Percentiles rank a stretch among this genome's conserved stretches.
These are phyloP conservation scores for Plenodomus biglobosus DNA, from an alignment of 2,329 filamentous ascomycete species.

Conservation along the genomic window DNA sequence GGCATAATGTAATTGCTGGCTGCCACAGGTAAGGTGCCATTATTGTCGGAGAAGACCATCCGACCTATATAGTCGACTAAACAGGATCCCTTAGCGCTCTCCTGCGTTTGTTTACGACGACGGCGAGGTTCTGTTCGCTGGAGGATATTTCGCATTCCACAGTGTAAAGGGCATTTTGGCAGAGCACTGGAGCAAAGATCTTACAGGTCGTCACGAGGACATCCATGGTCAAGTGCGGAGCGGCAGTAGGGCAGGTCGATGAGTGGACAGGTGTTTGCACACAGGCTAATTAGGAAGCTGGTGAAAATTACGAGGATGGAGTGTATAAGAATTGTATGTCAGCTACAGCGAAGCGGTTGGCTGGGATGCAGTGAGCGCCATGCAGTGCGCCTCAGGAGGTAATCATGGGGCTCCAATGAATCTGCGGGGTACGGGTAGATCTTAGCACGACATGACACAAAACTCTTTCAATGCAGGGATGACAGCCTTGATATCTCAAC, in stretches of 20 bases:
- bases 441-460: not conserved
- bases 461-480: not conserved
- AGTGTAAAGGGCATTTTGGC: not conserved
- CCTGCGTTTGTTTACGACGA: not conserved
- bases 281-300: constrained; percentile 12
- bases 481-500: not conserved
- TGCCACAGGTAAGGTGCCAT: constrained; percentile 24
- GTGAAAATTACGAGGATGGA: not conserved
- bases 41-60: constrained; percentile 23
- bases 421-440: not conserved
- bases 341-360: not conserved
- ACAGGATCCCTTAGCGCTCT: constrained; percentile 3
- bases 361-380: not conserved
- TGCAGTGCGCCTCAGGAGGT: not conserved
- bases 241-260: constrained; percentile 13
- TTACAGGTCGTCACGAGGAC: constrained; percentile 38
- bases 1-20: constrained; percentile 25
- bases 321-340: not conserved
- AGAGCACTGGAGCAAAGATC: constrained; percentile 16
- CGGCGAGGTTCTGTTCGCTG: not conserved
- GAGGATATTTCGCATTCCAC: not conserved
- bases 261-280: constrained; percentile 10
- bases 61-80: constrained; percentile 39
- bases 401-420: not conserved
- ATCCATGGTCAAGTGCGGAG: constrained; percentile 22